Base-by-base conservation (phyloP, 257 asterid genomes). In the Asclepias syriaca region DNA sequence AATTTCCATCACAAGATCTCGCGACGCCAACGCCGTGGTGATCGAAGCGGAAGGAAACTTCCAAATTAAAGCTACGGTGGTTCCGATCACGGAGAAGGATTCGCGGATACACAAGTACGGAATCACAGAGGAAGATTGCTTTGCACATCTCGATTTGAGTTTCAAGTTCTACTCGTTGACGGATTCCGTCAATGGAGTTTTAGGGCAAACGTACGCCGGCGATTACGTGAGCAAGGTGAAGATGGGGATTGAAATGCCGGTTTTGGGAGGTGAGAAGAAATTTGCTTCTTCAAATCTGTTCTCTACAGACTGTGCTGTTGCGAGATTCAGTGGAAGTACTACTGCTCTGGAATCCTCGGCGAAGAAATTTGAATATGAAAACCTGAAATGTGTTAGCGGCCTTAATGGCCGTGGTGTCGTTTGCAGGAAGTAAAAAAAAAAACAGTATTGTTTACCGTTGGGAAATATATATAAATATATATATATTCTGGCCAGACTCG, bases 211-310 rank as follows among this genome's bases (percentile, higher is more conserved):
- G 16, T 89, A 92, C 68, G 89, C 84, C 0, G 77, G 83, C 45
- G 82, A 81, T 48, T 90, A 92, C 15, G 86, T 82, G 3, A 90
- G 91, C 13, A 81, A 88, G 64, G 98, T 75, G 45, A 90, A 90
- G 83, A 90, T 90, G 96, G 97, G 97, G 24, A 78, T 87, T 27
- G 85, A 77, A 66, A 90, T 88, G 94, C 96, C 98, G 4, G 91
- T 92, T 81, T 82, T 90, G 58, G 98, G 97, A n/a, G 97, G 98
- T 1, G 68, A 82, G 48, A 80, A 45, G 66, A 88, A 92, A 48
- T 92, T 87, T 48, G 77, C 84, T 14, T 85, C 96, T 39, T 84
- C 98, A 0, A 45, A 71, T 68, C 64, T 92, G 16, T 86, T 92
- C 74, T 84, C 95, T 4, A 82, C 95, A 0, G 98, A 88, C 66